Conservation (phyloP, 352 stramenopile species). For the Poterioochromonas sp. region DNA sequence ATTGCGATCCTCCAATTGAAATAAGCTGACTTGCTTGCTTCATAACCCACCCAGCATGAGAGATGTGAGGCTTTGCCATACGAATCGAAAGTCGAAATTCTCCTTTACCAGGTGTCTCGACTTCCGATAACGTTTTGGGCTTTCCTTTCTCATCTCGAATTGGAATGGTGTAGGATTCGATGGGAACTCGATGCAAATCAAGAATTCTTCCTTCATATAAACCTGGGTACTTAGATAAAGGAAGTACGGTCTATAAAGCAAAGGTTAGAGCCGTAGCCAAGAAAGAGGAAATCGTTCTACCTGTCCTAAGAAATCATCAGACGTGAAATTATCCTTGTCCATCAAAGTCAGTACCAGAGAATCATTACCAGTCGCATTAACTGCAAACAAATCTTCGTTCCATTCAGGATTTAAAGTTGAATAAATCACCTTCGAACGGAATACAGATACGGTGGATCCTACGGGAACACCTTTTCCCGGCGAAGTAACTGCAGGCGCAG, state of each 20-base stretch:
- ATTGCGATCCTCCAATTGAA: not conserved
- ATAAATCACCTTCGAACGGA: not conserved
- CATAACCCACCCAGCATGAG: not conserved
- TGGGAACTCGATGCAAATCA: not conserved
- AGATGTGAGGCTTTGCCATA: not conserved
- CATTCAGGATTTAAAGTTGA: not conserved
- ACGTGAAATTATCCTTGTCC: conserved; percentile 13
- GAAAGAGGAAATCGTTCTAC: too few species aligned
- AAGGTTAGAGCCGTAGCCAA: too few species aligned
- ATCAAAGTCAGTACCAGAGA: not conserved
- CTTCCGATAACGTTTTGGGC: not conserved
- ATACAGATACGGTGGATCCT: not conserved
- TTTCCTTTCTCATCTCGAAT: not conserved
- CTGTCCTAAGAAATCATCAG: conserved; percentile 25
- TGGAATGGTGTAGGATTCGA: not conserved
- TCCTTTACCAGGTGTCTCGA: not conserved
- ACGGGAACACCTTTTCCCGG: not conserved
- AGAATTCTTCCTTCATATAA: not conserved
- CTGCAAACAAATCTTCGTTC: conserved; percentile 1
- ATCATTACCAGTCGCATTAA: not conserved
- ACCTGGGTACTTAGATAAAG: not conserved
- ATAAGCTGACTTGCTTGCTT: not conserved
- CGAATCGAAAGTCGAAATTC: not conserved
- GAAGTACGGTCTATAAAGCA: not conserved
- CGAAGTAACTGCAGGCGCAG: not conserved